These are phyloP conservation scores for Yarrowia divulgata DNA, from an alignment of 805 yeast species.

Conservation along the genomic window DNA sequence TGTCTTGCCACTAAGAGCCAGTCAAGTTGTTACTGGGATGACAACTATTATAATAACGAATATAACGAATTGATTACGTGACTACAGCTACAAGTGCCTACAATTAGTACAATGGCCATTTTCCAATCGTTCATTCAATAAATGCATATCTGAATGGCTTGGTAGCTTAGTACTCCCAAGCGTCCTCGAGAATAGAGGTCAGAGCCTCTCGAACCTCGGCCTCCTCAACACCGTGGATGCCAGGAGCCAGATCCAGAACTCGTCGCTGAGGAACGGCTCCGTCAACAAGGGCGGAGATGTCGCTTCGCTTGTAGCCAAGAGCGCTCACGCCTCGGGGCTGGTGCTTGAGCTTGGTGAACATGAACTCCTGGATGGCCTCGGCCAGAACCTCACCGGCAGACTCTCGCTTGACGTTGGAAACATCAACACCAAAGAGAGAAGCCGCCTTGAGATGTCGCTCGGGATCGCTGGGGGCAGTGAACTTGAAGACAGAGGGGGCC, in stretches of 20 bases:
- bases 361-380: conserved; percentile 51
- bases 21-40: not conserved
- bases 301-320: conserved; percentile 50
- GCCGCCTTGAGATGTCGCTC: conserved; percentile 53
- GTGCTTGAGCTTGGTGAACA: conserved; percentile 48
- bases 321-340: conserved; percentile 52
- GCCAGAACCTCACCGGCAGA: conserved; percentile 53
- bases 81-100: not conserved
- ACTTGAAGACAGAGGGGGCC: conserved; percentile 55
- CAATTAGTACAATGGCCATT: not conserved
- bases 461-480: conserved; percentile 53
- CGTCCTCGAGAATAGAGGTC: conserved; percentile 46
- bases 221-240: conserved; percentile 47
- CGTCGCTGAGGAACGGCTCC: conserved; percentile 54
- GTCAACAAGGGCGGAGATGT: conserved; percentile 51
- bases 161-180: conserved; percentile 43
- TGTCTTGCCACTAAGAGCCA: conserved; percentile 45
- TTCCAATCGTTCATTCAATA: conserved; percentile 14
- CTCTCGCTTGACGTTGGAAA: conserved; percentile 50
- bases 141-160: not conserved
- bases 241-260: conserved; percentile 52
- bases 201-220: conserved; percentile 47
- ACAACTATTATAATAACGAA: not conserved
- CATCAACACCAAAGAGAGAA: conserved; percentile 51
- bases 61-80: conserved; percentile 5